These are phyloP conservation scores for Skeletonema potamos DNA, from an alignment of 108 stramenopile genomes.

Conservation along the genomic window DNA sequence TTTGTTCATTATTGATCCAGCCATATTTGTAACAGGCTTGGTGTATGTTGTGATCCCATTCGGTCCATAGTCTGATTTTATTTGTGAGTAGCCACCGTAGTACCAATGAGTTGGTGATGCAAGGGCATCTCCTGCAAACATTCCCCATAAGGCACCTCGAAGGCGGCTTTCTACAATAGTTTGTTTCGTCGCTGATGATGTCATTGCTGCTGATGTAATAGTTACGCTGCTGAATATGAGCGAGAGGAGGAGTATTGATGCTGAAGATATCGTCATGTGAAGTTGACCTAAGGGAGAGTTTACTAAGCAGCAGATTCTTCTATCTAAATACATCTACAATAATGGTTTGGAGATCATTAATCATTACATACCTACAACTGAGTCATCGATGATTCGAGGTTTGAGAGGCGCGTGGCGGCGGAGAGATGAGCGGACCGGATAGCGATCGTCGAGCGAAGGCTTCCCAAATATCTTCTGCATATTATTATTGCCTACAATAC, in stretches of 20 bases:
- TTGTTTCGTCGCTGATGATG: constrained; percentile 24
- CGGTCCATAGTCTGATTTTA: constrained; percentile 64
- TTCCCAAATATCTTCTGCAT: too few species aligned
- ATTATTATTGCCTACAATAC: too few species aligned
- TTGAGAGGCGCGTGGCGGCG: too few species aligned
- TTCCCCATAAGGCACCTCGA: constrained; percentile 52
- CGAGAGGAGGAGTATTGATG: neutral
- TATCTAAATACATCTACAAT: too few species aligned
- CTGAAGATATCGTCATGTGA: too few species aligned
- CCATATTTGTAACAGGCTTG: constrained; percentile 51
- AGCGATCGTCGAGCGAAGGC: too few species aligned
- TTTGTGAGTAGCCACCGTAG: constrained; percentile 75
- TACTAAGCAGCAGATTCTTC: too few species aligned
- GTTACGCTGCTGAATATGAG: neutral
- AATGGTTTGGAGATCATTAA: too few species aligned
- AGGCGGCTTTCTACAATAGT: constrained; percentile 41
- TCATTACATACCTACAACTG: too few species aligned
- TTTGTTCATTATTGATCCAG: constrained; percentile 84
- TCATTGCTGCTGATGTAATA: constrained; percentile 14
- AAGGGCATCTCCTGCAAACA: constrained; percentile 78
- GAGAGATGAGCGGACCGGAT: too few species aligned
- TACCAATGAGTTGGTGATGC: constrained; percentile 87
- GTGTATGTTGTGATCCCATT: constrained; percentile 59
- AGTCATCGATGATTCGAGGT: too few species aligned
- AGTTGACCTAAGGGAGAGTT: too few species aligned